Evolutionary conservation across 1,284 basidiomycete genomes (phyloP), one percentile per base, ranked within the genome.

Genomic region (Sanghuangporus baumii): DNA sequence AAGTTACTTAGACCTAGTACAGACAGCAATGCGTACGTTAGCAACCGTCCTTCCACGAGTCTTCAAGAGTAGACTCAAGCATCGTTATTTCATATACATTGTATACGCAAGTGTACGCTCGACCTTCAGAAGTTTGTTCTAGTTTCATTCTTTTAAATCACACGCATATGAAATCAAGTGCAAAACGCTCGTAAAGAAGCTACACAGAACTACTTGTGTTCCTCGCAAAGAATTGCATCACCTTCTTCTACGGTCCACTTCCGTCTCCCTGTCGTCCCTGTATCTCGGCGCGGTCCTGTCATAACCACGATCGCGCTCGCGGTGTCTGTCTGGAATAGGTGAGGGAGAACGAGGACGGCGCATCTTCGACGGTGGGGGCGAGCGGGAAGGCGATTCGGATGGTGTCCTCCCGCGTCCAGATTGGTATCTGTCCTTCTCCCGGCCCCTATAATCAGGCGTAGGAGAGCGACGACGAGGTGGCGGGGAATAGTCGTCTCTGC

Each of bases 401-500:
- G 38, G 23, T 9, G 58, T 51, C 18, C 55, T 20, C 20, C 36
- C 55, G 36, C 55, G 55, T 16, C 55, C 43, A 12, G 23, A 12
- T 43, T 43, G 2, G 41, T 5, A 12, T 18, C 6, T 43, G 4
- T 18, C 41, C 41, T 43, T 43, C 18, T 18, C 41, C 12, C 12
- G 41, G 6, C 41, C 55, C 14, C 58, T 48, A 20, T 48, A 14
- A 8, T 48, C 47, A 8, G 47, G 47, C 2, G 18, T 31, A 26
- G 48, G 58, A 7, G 58, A 59, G 58, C 58, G 47, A 18, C 43
- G 43, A 1, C 34, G 43, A 0, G 58, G 26, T n/a, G 57, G 23
- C 23, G 48, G 31, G 43, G 67, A 64, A 16, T 69, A 66, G 40
- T 64, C 59, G 36, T 66, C 60, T 38, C 67, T 52, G 11, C 56